Percentiles rank a stretch among this genome's conserved stretches.
phyloP scores from a whole-genome alignment of 2,329 filamentous ascomycete genomes.

The Hirsutella thompsonii region DNA sequence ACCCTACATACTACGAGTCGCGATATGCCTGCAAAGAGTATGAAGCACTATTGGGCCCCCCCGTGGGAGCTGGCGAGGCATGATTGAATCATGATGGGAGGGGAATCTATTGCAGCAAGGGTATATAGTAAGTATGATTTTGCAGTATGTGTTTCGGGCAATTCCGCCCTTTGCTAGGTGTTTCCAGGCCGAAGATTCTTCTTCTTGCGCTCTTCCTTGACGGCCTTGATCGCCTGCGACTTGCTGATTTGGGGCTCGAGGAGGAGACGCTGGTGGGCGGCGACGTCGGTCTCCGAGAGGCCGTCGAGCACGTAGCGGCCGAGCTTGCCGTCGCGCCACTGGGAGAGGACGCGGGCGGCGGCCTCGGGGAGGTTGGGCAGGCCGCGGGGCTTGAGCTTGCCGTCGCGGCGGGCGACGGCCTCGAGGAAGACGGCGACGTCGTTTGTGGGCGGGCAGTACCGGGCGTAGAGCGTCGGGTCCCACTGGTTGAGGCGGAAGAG shows the following conservation, averaged over 20 bases:
- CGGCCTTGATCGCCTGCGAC: slow-evolving; percentile 54
- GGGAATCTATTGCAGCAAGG: too few species aligned
- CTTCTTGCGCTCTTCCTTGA: slow-evolving; percentile 45
- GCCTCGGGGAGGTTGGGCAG: slow-evolving; percentile 56
- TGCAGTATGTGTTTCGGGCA: too few species aligned
- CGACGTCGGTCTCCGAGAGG: slow-evolving; percentile 46
- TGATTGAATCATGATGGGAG: not conserved
- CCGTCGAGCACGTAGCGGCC: slow-evolving; percentile 73
- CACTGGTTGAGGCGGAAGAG: slow-evolving; percentile 69
- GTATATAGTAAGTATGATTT: too few species aligned
- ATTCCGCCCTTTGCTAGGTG: too few species aligned
- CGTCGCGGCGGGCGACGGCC: slow-evolving; percentile 59
- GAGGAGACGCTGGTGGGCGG: slow-evolving; percentile 30
- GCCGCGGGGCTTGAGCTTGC: slow-evolving; percentile 63
- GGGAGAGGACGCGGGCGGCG: slow-evolving; percentile 67
- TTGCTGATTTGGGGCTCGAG: slow-evolving; percentile 43
- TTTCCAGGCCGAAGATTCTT: slow-evolving; percentile 14
- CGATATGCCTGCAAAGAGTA: too few species aligned
- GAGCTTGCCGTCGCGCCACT: slow-evolving; percentile 66
- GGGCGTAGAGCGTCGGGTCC: slow-evolving; percentile 47
- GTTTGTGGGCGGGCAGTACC: slow-evolving; percentile 63
- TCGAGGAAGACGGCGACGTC: slow-evolving; percentile 63
- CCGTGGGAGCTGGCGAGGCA: not conserved
- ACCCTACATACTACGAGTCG: slow-evolving; percentile 6
- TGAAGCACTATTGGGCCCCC: too few species aligned